Evolutionary conservation across 257 asterid genomes (phyloP).

Genomic region (Echites panduratus): DNA sequence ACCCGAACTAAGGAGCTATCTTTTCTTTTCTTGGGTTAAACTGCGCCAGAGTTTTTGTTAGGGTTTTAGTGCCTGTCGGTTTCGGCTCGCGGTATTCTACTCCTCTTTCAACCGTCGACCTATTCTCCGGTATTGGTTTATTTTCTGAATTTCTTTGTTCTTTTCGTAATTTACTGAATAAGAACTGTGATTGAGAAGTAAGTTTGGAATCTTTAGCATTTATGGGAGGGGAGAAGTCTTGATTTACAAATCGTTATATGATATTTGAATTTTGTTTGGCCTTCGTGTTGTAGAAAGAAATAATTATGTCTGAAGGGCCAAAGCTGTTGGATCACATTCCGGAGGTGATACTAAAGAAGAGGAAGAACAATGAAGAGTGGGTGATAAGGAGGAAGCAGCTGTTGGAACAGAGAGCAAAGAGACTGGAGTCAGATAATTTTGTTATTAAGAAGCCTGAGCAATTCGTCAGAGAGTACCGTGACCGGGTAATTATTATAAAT

Average conservation of each 20-base stretch:
- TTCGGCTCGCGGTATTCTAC: not conserved
- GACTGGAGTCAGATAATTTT: constrained; percentile 37
- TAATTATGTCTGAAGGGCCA: constrained; percentile 48
- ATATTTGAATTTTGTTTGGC: not conserved
- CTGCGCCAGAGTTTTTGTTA: not conserved
- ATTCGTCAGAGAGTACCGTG: constrained; percentile 71
- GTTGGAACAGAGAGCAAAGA: constrained; percentile 58
- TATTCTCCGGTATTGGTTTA: not conserved
- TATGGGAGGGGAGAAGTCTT: not conserved
- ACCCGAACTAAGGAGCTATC: too few relatives aligned
- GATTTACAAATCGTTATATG: not conserved
- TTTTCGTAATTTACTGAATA: not conserved
- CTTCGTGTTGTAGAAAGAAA: not conserved
- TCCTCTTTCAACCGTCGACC: not conserved
- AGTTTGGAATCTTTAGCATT: not conserved
- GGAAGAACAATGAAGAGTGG: constrained; percentile 90
- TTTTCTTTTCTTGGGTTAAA: not conserved
- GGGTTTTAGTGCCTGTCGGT: not conserved
- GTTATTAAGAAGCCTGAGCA: constrained; percentile 81
- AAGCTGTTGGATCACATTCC: constrained; percentile 53
- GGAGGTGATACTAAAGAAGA: constrained; percentile 82
- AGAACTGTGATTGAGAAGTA: too few relatives aligned
- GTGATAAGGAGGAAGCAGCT: constrained; percentile 69
- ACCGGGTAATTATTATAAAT: constrained; percentile 40
- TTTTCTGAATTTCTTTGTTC: not conserved